These are phyloP conservation scores for Colletotrichum gigasporum DNA, from an alignment of 2,329 filamentous ascomycete genomes.

Conservation along the genomic window DNA sequence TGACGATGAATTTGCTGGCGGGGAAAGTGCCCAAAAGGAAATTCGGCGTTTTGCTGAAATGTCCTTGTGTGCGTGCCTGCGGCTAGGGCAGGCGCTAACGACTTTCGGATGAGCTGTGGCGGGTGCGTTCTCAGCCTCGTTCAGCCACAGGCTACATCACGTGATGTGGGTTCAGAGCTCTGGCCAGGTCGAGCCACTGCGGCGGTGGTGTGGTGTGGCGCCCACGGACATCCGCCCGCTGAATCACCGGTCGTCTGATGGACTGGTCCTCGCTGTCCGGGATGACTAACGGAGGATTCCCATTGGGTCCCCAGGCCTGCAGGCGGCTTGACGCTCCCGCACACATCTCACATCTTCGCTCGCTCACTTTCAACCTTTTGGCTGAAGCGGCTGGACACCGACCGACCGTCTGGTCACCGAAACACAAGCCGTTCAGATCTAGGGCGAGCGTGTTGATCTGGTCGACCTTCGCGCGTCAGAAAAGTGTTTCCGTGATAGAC, in stretches of 20 bases:
- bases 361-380: conserved; percentile 3
- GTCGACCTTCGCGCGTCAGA: conserved; percentile 19
- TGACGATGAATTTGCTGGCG: conserved; percentile 31
- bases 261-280: too few relatives aligned
- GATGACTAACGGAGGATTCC: not conserved
- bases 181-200: not conserved
- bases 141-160: conserved; percentile 2
- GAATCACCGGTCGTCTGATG: too few relatives aligned
- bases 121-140: conserved; percentile 17
- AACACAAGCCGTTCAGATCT: conserved; percentile 23
- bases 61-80: conserved; percentile 32
- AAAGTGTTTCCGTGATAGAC: conserved; percentile 24
- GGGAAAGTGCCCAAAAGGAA: conserved; percentile 16
- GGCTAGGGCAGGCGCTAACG: conserved; percentile 31
- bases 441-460: conserved; percentile 22
- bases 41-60: conserved; percentile 31
- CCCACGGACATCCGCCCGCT: too few relatives aligned
- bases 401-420: conserved; percentile 13
- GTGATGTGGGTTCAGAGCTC: conserved; percentile 10
- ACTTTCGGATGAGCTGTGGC: conserved; percentile 14
- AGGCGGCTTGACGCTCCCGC: too few relatives aligned
- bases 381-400: not conserved
- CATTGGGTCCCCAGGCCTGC: not conserved
- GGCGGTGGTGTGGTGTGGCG: not conserved
- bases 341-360: not conserved